Evolutionary conservation across 208 protist genomes (phyloP), one percentile per base, ranked within the genome.

Genomic region (Leishmania aethiopica): DNA sequence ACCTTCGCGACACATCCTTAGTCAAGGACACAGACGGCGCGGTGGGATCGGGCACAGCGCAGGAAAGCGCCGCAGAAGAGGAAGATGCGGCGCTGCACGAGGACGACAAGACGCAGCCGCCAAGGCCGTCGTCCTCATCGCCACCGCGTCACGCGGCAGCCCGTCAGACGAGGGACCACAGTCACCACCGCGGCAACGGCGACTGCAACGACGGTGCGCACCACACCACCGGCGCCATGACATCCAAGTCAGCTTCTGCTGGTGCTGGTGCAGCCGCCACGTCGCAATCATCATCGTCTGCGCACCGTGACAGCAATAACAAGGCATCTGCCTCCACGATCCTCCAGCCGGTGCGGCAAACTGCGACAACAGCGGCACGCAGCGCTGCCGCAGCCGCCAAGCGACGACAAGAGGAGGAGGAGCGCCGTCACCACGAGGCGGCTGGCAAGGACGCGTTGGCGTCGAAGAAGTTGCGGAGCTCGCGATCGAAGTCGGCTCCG

Each of bases 311-410:
- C 72, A 25, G 32, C 47, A 37, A 53, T 4, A 22, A 5, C 28
- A 42, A 42, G 28, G 0, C 25, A 8, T 22, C 49, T 35, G 35
- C 74, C 37, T 25, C 51, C 55, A 28, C 35, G 10, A 28, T 1
- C 3, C 72, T 45, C 40, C 51, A 42, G 45, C 49, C 77, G 37
- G 82, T 82, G 49, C 71, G 82, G 8, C 77, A 81, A 67, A 82
- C 82, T 3, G 73, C 77, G 10, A 35, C 59, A n/a, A 55, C 60
- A 15, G 67, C 62, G 10, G 53, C 80, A 51, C 80, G 80, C 35
- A 66, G 25, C 53, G 74, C 80, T 37, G 51, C 79, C 17, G 70
- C 79, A 22, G 79, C 57, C 0, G 69, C 60, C 47, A 62, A 64
- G 8, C 71, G 74, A 57, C 78, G 75, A 25, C 73, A 81, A 47